Base-by-base conservation (phyloP, 805 yeast species). In the Dipodascus geniculatus region DNA sequence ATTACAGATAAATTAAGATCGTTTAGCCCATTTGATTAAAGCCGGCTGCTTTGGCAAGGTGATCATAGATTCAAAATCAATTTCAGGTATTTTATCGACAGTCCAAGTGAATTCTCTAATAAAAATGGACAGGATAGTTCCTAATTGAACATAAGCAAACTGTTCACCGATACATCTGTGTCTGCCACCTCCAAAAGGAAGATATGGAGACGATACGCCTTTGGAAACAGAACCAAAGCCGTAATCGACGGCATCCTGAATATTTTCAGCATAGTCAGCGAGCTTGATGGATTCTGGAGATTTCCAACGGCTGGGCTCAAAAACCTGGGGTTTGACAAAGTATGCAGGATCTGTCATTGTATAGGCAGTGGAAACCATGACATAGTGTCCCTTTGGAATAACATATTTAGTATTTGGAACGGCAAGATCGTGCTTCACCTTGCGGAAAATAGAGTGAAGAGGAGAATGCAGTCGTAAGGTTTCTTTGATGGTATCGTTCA, bases 91-190 rank as follows among this genome's bases (percentile, higher is more conserved):
- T 38, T 53, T 53, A 50, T 83, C 82, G 54, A 81, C 75, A 38
- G 77, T 75, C 96, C 96, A 90, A 67, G 78, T 83, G 66, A 86
- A 71, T 57, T 84, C 81, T 69, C 83, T 85, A 33, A 91, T 77
- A 67, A 75, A 86, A n/a, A 87, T 79, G 42, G 87, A 72, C 65
- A 93, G 74, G 57, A 93, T 76, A 51, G 93, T 82, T 50, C 96
- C 96, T 60, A 93, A 78, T 76, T 93, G 99, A 60, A 84, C 82
- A 69, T 83, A 87, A 23, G 99, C 99, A 73, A 93, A 93, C 68
- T 91, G 98, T 72, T 93, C 99, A 68, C 99, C 99, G 65, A 93
- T 91, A 74, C 99, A 93, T 74, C 99, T 85, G 71, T 93, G 99
- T 78, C 99, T 85, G 61, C 99, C 99, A 70, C 98, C 99, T 62